Base-by-base conservation (phyloP, 495 filamentous ascomycete genomes). In the Hypoxylon crocopeplum region DNA sequence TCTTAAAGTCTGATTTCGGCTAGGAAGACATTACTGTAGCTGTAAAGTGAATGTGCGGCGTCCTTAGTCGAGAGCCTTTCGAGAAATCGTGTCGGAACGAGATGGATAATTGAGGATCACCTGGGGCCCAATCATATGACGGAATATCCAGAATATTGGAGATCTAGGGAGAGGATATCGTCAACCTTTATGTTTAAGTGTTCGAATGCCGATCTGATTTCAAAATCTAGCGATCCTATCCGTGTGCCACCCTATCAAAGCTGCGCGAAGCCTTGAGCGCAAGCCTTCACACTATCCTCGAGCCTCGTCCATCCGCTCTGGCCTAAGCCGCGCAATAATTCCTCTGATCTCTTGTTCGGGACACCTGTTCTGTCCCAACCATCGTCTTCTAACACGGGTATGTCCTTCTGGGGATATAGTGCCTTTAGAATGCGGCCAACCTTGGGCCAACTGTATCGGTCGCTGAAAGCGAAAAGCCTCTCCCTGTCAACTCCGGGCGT, bases 301-400 rank as follows among this genome's bases (percentile, higher is more conserved):
- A 76, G 52, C 1, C 38, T 62, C 5, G 67, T 73, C 75, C 75
- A 77, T 2, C 56, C 45, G 3, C 48, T 42, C 24, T 71, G 64
- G 0, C 72, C 70, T n/a, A 76, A n/a, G 5, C 66, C 48, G 20
- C 49, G 42, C 41, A 77, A 24, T 32, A 77, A 21, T 29, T 71
- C 64, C 12, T 58, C 62, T 0, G 62, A 67, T 16, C 65, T 62
- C 51, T 72, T 2, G 21, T 69, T 74, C 1, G 72, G 68, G 30
- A 73, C 71, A 12, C 67, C 64, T 0, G 66, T 70, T 45, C 72
- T 59, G 37, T 74, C 71, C 69, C 66, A 68, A 0, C 75, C 71
- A 6, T 54, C 32, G 29, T 70, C 63, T 11, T 69, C 49, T 7
- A 68, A 48, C 11, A 29, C 34, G 5, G 58, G 59, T 36, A 74